phyloP scores from a whole-genome alignment of 2,329 filamentous ascomycete species.

The Anisogramma anomala region DNA sequence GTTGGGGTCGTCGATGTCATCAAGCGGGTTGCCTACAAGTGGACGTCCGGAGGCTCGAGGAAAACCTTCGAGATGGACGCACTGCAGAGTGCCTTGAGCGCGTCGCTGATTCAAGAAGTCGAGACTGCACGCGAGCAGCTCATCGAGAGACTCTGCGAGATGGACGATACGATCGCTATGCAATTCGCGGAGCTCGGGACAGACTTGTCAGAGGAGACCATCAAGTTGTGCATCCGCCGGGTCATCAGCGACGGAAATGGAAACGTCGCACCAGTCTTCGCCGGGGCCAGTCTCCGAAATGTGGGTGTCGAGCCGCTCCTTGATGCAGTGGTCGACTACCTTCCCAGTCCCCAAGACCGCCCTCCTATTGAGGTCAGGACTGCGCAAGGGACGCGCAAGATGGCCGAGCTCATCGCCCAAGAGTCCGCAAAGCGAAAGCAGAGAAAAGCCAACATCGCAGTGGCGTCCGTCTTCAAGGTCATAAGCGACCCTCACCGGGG shows the following conservation, averaged over 20 bases:
- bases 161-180: constrained; percentile 79
- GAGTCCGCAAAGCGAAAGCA: constrained; percentile 19
- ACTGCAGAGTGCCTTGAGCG: constrained; percentile 27
- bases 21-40: constrained; percentile 61
- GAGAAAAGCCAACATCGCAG: constrained; percentile 29
- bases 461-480: constrained; percentile 82
- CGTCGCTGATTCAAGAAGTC: constrained; percentile 55
- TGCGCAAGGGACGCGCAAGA: constrained; percentile 40
- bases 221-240: constrained; percentile 63
- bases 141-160: constrained; percentile 74
- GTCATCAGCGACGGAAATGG: constrained; percentile 59
- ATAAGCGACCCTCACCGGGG: constrained; percentile 78
- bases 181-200: constrained; percentile 68
- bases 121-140: constrained; percentile 64
- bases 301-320: constrained; percentile 87
- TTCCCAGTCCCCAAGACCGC: constrained; percentile 71
- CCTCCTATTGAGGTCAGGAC: constrained; percentile 69
- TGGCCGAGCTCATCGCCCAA: constrained; percentile 29
- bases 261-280: constrained; percentile 73
- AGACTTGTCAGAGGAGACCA: constrained; percentile 55
- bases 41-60: constrained; percentile 37
- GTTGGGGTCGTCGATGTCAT: constrained; percentile 78
- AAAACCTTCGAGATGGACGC: constrained; percentile 20
- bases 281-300: constrained; percentile 85
- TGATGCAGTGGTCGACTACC: constrained; percentile 75